These are phyloP conservation scores for Terana coerulea DNA, from an alignment of 768 basidiomycete species.

Conservation along the genomic window DNA sequence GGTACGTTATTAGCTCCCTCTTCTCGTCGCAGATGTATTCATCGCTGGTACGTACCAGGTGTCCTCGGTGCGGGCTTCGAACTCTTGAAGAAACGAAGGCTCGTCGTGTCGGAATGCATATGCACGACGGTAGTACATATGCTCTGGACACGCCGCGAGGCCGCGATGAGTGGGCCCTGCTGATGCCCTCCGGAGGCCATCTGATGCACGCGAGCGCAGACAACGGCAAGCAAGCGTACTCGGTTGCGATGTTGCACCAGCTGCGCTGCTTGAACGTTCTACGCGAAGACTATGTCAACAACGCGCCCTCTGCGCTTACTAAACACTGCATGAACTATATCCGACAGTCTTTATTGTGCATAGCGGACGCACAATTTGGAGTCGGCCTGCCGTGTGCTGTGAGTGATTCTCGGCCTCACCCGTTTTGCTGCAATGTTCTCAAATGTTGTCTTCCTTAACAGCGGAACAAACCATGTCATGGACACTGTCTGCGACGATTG, in stretches of 20 bases:
- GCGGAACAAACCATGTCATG: neutral
- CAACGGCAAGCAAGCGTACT: neutral
- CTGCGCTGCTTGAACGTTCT: slow-evolving; percentile 28
- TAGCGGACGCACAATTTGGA: slow-evolving; percentile 19
- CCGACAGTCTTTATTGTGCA: slow-evolving; percentile 24
- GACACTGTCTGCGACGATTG: neutral
- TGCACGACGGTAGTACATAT: neutral
- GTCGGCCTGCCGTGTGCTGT: neutral
- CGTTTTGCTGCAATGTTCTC: neutral
- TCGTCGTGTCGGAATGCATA: no score
- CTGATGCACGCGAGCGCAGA: slow-evolving; percentile 23
- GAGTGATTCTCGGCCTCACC: neutral
- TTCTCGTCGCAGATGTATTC: no score
- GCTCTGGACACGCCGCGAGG: neutral
- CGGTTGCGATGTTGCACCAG: slow-evolving; percentile 23
- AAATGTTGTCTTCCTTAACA: neutral
- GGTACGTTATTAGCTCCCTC: no score
- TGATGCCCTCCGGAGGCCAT: slow-evolving; percentile 30
- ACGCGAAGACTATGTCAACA: slow-evolving; percentile 13
- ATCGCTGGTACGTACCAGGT: no score
- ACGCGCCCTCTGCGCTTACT: neutral
- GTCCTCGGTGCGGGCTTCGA: no score
- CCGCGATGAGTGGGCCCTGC: neutral
- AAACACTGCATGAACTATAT: slow-evolving; percentile 28
- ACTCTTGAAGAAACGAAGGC: no score